phyloP scores from a whole-genome alignment of 176 grass and related monocot species.

The Otatea glauca region DNA sequence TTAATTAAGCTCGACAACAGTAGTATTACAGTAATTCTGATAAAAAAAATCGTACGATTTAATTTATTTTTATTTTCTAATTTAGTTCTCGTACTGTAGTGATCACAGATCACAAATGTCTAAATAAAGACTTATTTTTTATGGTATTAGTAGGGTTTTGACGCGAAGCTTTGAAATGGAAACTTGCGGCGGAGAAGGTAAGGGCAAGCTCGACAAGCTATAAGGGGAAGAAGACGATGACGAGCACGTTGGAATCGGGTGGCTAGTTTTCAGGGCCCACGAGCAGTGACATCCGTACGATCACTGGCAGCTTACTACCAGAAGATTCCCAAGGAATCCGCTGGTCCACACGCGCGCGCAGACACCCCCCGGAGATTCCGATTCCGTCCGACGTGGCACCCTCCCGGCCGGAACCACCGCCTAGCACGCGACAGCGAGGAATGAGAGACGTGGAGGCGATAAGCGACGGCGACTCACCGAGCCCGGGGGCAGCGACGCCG shows the following conservation, averaged over 20 bases:
- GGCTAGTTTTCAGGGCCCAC: conserved; percentile 41
- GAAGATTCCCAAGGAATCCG: conserved; percentile 70
- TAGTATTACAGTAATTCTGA: neutral
- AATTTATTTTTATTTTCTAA: neutral
- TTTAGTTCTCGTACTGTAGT: no score
- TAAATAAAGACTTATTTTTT: conserved; percentile 21
- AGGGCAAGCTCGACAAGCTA: conserved; percentile 19
- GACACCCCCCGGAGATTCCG: conserved; percentile 42
- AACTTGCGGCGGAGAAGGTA: conserved; percentile 40
- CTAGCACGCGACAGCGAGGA: neutral
- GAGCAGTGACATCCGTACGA: conserved; percentile 49
- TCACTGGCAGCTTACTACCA: conserved; percentile 33
- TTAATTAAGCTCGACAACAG: neutral
- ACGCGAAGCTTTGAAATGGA: neutral
- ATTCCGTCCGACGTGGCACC: conserved; percentile 47
- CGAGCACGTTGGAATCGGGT: conserved; percentile 14
- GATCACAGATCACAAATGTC: neutral
- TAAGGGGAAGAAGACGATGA: neutral
- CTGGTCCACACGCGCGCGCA: conserved; percentile 31
- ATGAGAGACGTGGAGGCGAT: neutral
- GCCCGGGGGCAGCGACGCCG: conserved; percentile 48
- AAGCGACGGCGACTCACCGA: conserved; percentile 58
- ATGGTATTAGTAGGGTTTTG: conserved; percentile 27
- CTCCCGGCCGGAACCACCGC: conserved; percentile 4
- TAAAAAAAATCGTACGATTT: neutral